These are phyloP conservation scores for Furcasterigmium sp. DNA, from an alignment of 2,329 filamentous ascomycete species.

Conservation along the genomic window DNA sequence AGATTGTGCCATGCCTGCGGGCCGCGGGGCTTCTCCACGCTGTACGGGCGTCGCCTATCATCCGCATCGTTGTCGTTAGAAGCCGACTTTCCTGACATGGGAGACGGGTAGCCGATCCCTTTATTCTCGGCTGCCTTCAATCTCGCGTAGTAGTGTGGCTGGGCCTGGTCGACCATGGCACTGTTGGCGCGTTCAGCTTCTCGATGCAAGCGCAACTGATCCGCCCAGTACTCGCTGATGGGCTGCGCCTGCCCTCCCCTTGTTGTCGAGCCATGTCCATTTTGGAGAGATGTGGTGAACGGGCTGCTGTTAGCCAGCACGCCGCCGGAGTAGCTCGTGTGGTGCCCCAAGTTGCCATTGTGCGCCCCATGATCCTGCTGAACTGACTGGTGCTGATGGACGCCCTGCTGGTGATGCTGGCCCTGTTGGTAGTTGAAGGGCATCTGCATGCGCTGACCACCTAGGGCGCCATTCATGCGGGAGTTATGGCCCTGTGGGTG, in stretches of 20 bases:
- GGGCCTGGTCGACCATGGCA: conserved; percentile 64
- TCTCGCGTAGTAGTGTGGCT: conserved; percentile 67
- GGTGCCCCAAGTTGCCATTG: conserved; percentile 50
- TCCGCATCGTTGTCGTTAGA: conserved; percentile 48
- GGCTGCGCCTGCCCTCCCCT: conserved; percentile 46
- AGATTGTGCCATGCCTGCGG: conserved; percentile 87
- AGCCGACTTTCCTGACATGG: conserved; percentile 40
- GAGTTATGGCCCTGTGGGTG: conserved; percentile 69
- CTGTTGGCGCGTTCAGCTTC: conserved; percentile 67
- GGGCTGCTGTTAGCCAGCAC: conserved; percentile 61
- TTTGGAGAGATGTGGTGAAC: conserved; percentile 51
- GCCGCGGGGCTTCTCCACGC: conserved; percentile 60
- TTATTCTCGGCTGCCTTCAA: conserved; percentile 66
- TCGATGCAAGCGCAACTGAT: conserved; percentile 77
- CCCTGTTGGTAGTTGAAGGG: conserved; percentile 65
- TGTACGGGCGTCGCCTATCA: conserved; percentile 57
- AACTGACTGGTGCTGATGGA: conserved; percentile 56
- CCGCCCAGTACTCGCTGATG: conserved; percentile 72
- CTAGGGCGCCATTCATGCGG: conserved; percentile 64
- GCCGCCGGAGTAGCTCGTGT: conserved; percentile 57
- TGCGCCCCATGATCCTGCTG: conserved; percentile 54
- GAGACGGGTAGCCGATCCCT: conserved; percentile 52
- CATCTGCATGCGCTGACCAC: conserved; percentile 55
- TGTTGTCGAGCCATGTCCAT: conserved; percentile 46
- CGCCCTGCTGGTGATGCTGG: conserved; percentile 57